phyloP scores from a whole-genome alignment of 176 grass and related monocot genomes.

The Otatea glauca region DNA sequence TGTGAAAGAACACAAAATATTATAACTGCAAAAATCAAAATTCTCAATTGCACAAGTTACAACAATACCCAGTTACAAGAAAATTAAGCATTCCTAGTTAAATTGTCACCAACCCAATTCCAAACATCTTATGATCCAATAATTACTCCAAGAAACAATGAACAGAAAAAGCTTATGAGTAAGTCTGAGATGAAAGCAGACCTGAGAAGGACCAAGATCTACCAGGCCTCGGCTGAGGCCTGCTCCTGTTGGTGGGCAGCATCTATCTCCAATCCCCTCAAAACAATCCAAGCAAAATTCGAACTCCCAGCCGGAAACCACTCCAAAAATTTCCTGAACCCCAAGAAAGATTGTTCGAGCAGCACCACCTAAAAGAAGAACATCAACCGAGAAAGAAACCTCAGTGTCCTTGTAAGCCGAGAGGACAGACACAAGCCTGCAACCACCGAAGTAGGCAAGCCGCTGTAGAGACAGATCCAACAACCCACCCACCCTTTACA shows the following conservation, averaged over 20 bases:
- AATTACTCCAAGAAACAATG: not conserved
- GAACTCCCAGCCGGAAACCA: not conserved
- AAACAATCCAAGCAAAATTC: not conserved
- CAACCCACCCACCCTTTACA: conserved; percentile 33
- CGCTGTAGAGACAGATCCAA: conserved; percentile 16
- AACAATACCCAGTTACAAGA: not conserved
- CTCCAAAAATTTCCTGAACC: not conserved
- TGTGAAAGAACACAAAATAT: not conserved
- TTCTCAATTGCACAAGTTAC: not conserved
- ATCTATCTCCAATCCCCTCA: conserved; percentile 44
- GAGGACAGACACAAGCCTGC: not conserved
- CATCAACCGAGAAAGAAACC: not conserved
- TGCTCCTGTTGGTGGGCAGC: conserved; percentile 68
- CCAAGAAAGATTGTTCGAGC: not conserved
- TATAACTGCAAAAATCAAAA: not conserved
- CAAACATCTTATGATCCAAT: not conserved
- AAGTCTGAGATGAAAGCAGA: conserved; percentile 6
- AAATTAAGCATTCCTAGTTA: not conserved
- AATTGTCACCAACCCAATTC: not conserved
- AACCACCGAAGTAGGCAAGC: not conserved
- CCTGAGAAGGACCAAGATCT: conserved; percentile 97
- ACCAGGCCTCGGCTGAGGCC: conserved; percentile 71
- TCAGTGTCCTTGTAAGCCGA: not conserved
- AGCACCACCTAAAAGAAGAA: not conserved
- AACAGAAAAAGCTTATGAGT: not conserved